Evolutionary conservation across 495 filamentous ascomycete genomes (phyloP).

Genomic region (Talaromyces trachyspermus): DNA sequence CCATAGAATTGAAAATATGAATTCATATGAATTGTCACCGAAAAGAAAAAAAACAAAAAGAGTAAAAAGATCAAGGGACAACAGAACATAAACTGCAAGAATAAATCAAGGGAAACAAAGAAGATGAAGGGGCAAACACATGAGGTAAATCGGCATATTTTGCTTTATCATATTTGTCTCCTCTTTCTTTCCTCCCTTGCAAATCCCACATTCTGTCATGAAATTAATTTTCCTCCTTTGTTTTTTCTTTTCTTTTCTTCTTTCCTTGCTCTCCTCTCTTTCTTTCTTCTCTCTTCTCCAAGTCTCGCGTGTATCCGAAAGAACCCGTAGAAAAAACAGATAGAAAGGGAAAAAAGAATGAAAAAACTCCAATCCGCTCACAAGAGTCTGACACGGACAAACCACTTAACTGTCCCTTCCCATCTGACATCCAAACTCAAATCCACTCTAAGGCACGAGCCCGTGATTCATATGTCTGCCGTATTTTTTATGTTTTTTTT

Average conservation of each 20-base stretch:
- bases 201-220: conserved; percentile 5
- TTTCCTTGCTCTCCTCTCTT: conserved; percentile 7
- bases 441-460: conserved; percentile 30
- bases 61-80: not conserved
- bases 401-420: conserved; percentile 2
- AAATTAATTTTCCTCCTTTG: conserved; percentile 6
- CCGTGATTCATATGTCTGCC: conserved; percentile 26
- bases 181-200: conserved; percentile 10
- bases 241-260: conserved; percentile 6
- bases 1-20: too few species aligned
- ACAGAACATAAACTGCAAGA: not conserved
- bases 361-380: conserved; percentile 5
- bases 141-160: not conserved
- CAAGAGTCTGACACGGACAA: conserved; percentile 4
- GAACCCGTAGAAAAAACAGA: conserved; percentile 7
- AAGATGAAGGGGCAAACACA: not conserved
- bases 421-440: conserved; percentile 4
- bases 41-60: not conserved
- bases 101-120: not conserved
- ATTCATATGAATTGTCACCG: too few species aligned
- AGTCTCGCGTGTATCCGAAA: conserved; percentile 15
- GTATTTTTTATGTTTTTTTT: conserved; percentile 17
- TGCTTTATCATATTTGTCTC: conserved; percentile 11
- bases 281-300: conserved; percentile 14
- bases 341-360: conserved; percentile 4